phyloP scores from a whole-genome alignment of 768 basidiomycete genomes.

The Lentinula raphanica region DNA sequence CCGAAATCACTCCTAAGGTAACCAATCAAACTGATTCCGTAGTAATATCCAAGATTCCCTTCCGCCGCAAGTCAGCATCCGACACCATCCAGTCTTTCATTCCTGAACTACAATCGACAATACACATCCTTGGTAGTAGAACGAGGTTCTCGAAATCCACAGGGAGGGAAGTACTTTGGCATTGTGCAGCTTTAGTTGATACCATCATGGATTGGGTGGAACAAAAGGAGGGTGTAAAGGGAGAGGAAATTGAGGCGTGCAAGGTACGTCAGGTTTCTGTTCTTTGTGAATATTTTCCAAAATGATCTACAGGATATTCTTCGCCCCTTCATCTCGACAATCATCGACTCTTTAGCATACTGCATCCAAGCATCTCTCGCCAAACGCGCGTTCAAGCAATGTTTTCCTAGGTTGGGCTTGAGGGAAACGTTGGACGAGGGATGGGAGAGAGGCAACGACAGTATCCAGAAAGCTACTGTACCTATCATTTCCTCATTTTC shows the following conservation, averaged over 20 bases:
- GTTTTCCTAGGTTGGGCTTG: constrained; percentile 39
- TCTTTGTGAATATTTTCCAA: not conserved
- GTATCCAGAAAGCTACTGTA: constrained; percentile 29
- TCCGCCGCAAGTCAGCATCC: not conserved
- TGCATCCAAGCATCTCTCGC: constrained; percentile 41
- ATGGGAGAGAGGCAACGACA: constrained; percentile 37
- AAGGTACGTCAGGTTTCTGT: not conserved
- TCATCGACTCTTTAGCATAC: constrained; percentile 17
- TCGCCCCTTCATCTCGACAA: not conserved
- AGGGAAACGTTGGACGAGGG: constrained; percentile 21
- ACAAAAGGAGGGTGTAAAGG: not conserved
- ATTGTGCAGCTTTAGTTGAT: not conserved
- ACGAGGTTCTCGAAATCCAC: not conserved
- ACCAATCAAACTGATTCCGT: too few relatives aligned
- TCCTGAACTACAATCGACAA: not conserved
- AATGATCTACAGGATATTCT: not conserved
- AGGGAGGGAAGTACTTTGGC: not conserved
- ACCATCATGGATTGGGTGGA: not conserved
- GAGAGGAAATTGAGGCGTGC: not conserved
- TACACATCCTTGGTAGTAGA: not conserved
- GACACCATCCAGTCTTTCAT: not conserved
- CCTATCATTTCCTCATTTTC: not conserved
- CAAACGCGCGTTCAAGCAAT: constrained; percentile 37
- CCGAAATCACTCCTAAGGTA: not conserved
- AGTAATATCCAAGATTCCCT: constrained; percentile 41